phyloP scores from a whole-genome alignment of 108 stramenopile species.

The Seminavis robusta region DNA sequence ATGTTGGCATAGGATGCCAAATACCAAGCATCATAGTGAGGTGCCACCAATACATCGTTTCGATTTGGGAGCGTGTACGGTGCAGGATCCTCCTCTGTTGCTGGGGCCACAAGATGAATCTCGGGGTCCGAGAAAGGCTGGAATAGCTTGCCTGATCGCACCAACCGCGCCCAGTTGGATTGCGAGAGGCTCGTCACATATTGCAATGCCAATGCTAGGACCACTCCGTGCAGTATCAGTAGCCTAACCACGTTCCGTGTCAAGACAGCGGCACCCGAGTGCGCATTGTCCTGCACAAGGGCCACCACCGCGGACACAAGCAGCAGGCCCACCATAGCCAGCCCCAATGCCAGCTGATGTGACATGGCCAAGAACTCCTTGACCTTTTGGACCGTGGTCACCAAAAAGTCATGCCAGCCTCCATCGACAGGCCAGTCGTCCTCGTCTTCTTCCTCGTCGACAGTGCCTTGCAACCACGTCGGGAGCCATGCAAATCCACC shows the following conservation, averaged over 20 bases:
- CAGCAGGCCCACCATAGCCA: too few species aligned
- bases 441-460: constrained; percentile 10
- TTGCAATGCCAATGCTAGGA: too few species aligned
- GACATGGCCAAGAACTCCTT: constrained; percentile 13
- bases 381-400: constrained; percentile 13
- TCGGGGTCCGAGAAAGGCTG: not conserved
- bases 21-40: constrained; percentile 24
- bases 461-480: constrained; percentile 20
- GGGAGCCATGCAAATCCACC: constrained; percentile 41
- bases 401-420: constrained; percentile 21
- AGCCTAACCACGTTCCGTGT: too few species aligned
- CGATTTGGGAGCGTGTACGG: constrained; percentile 22
- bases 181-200: too few species aligned
- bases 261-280: too few species aligned
- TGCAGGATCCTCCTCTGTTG: not conserved
- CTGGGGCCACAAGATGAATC: not conserved
- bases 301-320: too few species aligned
- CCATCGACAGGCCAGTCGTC: constrained; percentile 8
- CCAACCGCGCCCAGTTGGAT: constrained; percentile 29
- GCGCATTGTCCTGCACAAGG: too few species aligned
- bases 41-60: constrained; percentile 31
- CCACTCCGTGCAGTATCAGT: too few species aligned
- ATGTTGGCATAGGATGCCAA: constrained; percentile 33
- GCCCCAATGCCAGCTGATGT: constrained; percentile 7
- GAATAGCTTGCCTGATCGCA: not conserved